These are phyloP conservation scores for Fraxinus ornus DNA, from an alignment of 305 asterid species.

Conservation along the genomic window DNA sequence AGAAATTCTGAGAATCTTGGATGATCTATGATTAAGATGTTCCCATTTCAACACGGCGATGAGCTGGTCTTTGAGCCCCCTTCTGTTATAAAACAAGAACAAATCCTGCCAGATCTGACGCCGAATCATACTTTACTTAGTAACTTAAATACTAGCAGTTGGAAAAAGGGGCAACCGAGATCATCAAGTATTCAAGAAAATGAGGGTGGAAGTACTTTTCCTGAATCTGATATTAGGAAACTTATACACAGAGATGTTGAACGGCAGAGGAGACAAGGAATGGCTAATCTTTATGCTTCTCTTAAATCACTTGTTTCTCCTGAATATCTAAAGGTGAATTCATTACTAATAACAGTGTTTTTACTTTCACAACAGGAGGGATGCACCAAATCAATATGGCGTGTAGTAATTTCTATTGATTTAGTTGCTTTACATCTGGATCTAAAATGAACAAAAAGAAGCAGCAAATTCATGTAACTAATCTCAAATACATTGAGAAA, in stretches of 20 bases:
- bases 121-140: not conserved
- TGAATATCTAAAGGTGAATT: slow-evolving; percentile 15
- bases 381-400: not conserved
- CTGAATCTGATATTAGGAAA: not conserved
- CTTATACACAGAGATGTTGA: slow-evolving; percentile 17
- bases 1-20: not conserved
- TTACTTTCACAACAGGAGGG: not conserved
- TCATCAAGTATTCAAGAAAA: not conserved
- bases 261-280: slow-evolving; percentile 25
- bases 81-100: not conserved
- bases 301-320: slow-evolving; percentile 14
- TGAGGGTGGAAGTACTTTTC: not conserved
- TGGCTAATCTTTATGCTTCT: slow-evolving; percentile 14
- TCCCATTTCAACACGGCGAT: not conserved
- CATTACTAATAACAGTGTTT: not conserved
- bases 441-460: not conserved
- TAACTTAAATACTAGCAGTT: not conserved
- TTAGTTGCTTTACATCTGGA: not conserved
- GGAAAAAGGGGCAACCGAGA: not conserved
- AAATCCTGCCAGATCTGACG: not conserved
- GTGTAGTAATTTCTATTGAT: not conserved
- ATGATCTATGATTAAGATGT: not conserved
- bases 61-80: slow-evolving; percentile 1
- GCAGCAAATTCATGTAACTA: not conserved
- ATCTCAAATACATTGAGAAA: not conserved